phyloP scores from a whole-genome alignment of 2,329 filamentous ascomycete genomes.

The Blumeriella jaapii region DNA sequence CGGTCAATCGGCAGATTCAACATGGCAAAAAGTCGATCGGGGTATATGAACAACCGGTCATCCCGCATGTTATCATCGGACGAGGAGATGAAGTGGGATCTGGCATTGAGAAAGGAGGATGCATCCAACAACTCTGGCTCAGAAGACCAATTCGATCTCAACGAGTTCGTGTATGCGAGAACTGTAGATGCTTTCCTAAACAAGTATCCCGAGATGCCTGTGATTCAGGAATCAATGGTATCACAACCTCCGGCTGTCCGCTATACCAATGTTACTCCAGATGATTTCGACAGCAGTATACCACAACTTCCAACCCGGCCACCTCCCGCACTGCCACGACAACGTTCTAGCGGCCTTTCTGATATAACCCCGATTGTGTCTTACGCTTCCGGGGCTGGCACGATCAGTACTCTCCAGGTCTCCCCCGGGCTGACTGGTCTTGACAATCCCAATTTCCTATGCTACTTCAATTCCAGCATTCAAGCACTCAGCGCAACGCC shows the following conservation, averaged over 20 bases:
- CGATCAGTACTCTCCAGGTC: constrained; percentile 30
- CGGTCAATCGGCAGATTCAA: constrained; percentile 2
- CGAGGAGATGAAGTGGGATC: constrained; percentile 72
- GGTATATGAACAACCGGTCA: constrained; percentile 31
- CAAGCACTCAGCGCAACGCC: constrained; percentile 71
- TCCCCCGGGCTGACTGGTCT: constrained; percentile 59
- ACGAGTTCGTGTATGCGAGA: constrained; percentile 45
- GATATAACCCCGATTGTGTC: constrained; percentile 35
- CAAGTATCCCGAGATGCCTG: constrained; percentile 62
- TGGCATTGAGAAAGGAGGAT: constrained; percentile 57
- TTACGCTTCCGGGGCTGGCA: constrained; percentile 28
- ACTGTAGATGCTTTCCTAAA: constrained; percentile 77
- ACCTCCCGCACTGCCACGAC: constrained; percentile 41
- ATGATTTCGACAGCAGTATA: constrained; percentile 22
- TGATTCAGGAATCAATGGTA: constrained; percentile 49
- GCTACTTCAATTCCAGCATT: constrained; percentile 86
- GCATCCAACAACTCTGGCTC: constrained; percentile 24
- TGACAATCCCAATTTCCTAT: constrained; percentile 70
- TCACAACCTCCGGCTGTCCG: constrained; percentile 21
- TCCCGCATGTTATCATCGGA: constrained; percentile 64
- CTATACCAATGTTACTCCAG: constrained; percentile 10
- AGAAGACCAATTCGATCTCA: constrained; percentile 32
- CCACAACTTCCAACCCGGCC: constrained; percentile 32
- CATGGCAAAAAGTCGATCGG: constrained; percentile 18
- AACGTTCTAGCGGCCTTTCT: constrained; percentile 72